Percentiles rank a stretch among this genome's conserved stretches.
phyloP scores from a whole-genome alignment of 1,284 basidiomycete species.

The Xerocomus nothofagi region DNA sequence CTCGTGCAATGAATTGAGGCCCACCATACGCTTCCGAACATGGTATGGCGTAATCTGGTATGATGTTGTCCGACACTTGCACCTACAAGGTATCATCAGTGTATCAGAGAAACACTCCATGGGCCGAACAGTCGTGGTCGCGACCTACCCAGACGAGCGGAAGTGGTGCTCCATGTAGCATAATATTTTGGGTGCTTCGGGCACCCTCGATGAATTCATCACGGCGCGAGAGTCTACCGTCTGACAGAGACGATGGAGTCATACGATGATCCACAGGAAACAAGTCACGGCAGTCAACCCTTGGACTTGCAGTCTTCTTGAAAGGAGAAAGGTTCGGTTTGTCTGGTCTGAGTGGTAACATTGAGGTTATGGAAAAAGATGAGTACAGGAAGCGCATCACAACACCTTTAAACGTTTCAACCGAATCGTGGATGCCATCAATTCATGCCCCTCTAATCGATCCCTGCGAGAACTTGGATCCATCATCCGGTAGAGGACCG shows the following conservation, averaged over 20 bases:
- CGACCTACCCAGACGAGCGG: conserved; percentile 28
- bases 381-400: neutral
- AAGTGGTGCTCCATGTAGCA: conserved; percentile 24
- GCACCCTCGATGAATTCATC: conserved; percentile 6
- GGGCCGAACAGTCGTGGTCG: neutral
- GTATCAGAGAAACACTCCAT: neutral
- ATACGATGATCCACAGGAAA: conserved; percentile 14
- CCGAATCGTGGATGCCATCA: neutral
- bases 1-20: conserved; percentile 32
- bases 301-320: conserved; percentile 17
- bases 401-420: conserved; percentile 10
- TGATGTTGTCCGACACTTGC: conserved; percentile 30
- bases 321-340: conserved; percentile 21
- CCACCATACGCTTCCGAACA: conserved; percentile 27
- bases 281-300: conserved; percentile 26
- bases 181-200: conserved; percentile 14
- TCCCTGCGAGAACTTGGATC: neutral
- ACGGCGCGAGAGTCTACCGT: neutral
- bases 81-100: conserved; percentile 17
- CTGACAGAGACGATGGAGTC: neutral
- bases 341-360: conserved; percentile 15
- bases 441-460: neutral
- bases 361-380: conserved; percentile 7
- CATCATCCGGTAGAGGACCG: neutral
- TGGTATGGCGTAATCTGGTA: conserved; percentile 32